Base-by-base conservation (phyloP, 305 asterid species). In the Solanum hybrid region DNA sequence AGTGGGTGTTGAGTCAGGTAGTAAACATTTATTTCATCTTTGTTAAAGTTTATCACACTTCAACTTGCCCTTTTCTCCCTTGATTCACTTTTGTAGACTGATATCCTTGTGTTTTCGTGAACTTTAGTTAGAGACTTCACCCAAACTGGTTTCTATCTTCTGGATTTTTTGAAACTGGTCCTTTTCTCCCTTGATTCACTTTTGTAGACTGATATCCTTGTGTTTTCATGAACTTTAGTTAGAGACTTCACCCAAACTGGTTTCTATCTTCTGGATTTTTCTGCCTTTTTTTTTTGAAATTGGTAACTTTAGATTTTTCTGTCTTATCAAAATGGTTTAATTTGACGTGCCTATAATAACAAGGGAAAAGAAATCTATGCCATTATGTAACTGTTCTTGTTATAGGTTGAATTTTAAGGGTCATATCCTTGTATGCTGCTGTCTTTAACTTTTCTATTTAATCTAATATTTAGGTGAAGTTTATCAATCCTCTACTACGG, bases 401-500 rank as follows among this genome's bases (percentile, higher is more conserved):
- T 51, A 51, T 51, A 20, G 41, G 41, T 51, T 51, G 76, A 31
- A 84, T 70, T 84, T 84, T 84, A 24, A 31, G 41, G 73, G 88
- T 84, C 88, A 31, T 84, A 51, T 37, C 88, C 75, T 51, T 22
- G 51, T 86, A 86, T 32, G n/a, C 6, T 86, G 45, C 88, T 20
- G 32, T n/a, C 32, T 32, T 86, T 32, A 32, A 86, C 78, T 61
- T 29, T 86, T 84, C 65, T 57, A 22, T 22, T 32, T n/a, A 65
- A 86, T 86, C n/a, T 61, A 33, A 86, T 86, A 6, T 79, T 89
- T 92, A 98, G 99, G 98, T 95, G 90, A 97, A 94, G 91, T 94
- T 94, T 89, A 96, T 97, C 90, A 94, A 91, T 90, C 97, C 98
- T 57, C 93, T 98, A 51, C 96, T 98, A 29, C 93, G 91, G 87